Conservation (phyloP, 352 stramenopile genomes). For the Blastocystis sp. region DNA sequence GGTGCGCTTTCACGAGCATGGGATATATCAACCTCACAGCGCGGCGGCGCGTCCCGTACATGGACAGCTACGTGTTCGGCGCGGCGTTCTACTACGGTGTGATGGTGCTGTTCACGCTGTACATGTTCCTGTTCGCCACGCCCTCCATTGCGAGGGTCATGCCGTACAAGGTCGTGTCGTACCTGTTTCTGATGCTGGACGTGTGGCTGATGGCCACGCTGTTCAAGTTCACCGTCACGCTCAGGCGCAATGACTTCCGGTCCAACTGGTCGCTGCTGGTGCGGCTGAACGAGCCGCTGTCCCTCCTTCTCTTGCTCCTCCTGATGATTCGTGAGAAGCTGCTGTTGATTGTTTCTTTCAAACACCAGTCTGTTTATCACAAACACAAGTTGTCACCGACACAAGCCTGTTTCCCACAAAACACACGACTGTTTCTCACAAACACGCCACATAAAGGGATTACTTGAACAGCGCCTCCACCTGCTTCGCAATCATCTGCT, state of each 20-base stretch:
- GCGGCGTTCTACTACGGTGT: conserved; percentile 42
- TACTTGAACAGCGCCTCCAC: conserved; percentile 66
- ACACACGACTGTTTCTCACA: neutral
- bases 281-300: conserved; percentile 24
- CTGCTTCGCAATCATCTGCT: conserved; percentile 66
- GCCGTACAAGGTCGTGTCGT: neutral
- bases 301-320: neutral
- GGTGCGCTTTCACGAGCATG: neutral
- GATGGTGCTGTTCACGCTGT: conserved; percentile 36
- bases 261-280: conserved; percentile 32
- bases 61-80: conserved; percentile 59
- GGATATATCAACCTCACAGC: neutral
- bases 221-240: neutral
- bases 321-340: conserved; percentile 58
- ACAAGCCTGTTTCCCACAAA: neutral
- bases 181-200: conserved; percentile 6
- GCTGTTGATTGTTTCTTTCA: neutral
- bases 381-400: neutral
- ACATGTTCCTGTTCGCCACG: conserved; percentile 36
- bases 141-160: conserved; percentile 25
- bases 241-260: neutral
- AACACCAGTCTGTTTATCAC: neutral
- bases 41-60: neutral
- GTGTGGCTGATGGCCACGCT: conserved; percentile 14
- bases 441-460: conserved; percentile 1